Conservation (phyloP, 176 grass and related monocot genomes). For the Avena eriantha region DNA sequence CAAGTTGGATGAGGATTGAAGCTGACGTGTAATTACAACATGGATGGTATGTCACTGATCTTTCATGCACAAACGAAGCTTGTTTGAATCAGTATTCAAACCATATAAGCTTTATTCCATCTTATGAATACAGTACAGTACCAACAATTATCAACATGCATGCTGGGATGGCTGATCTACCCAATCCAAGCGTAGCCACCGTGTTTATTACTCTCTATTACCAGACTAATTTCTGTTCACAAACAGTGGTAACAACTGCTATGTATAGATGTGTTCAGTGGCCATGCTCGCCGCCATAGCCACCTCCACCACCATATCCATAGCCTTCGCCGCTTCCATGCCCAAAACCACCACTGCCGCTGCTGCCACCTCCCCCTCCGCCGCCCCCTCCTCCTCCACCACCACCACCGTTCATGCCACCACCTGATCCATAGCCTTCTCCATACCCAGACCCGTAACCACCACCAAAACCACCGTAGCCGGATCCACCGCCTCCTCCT, state of each 20-base stretch:
- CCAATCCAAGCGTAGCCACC: not conserved
- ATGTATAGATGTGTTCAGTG: not conserved
- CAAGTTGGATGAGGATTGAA: not conserved
- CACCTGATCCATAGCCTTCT: not conserved
- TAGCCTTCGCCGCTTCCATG: not conserved
- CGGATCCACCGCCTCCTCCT: not conserved
- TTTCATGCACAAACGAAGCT: not conserved
- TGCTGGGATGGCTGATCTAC: not conserved
- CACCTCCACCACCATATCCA: not conserved
- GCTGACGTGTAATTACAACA: not conserved
- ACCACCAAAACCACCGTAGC: not conserved
- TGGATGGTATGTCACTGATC: not conserved
- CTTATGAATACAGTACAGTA: not conserved
- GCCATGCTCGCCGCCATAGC: not conserved
- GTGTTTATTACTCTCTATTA: not conserved
- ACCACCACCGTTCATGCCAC: not conserved
- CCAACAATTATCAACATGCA: not conserved
- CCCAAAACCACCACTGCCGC: not conserved
- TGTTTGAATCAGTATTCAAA: not conserved
- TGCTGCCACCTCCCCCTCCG: not conserved
- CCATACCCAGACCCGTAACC: conserved; percentile 25
- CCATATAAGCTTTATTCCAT: not conserved
- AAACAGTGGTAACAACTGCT: not conserved
- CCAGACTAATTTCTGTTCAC: not conserved
- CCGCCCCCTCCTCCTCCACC: not conserved